Base-by-base conservation (phyloP, 2,329 filamentous ascomycete genomes). In the Venturia oleaginea region DNA sequence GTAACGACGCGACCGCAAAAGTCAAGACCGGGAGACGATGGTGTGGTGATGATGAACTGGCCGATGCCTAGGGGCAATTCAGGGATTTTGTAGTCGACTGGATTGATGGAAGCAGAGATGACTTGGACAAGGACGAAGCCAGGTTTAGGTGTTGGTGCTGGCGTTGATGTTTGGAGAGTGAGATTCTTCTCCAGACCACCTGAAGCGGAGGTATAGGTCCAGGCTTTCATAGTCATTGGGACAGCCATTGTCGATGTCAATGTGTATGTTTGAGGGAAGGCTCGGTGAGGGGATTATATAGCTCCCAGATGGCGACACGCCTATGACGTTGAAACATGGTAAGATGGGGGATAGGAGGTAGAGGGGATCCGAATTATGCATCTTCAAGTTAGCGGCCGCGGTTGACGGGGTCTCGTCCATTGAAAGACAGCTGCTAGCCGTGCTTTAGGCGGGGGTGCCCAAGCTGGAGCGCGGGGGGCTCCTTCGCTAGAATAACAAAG, bases 71-170 rank as follows among this genome's bases (percentile, higher is more conserved):
- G 15, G 15, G 62, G 62, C 30, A 79, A 77, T 65, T 88, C 85
- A 11, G 83, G 77, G 1, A 83, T 67, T 72, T 89, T 89, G 78
- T 85, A 83, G 77, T 89, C 87, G 34, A 82, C 82, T 0, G 85
- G 85, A 70, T 88, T 89, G 67, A 88, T 71, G 30, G 81, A 75
- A 32, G 79, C 77, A 65, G 79, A 76, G 65, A 81, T 73, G 8
- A 88, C 81, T 67, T 81, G 74, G 60, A 88, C 75, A 19, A 88
- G 78, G 55, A 86, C 70, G 66, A 72, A 74, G n/a, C 69, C 69
- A 65, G 67, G 75, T 54, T 72, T 72, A 19, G 70, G 67, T 6
- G 77, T 71, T 40, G 74, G 79, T 13, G 78, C 69, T 3, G 79
- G 72, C 4, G 79, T 76, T 13, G 73, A 69, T 1, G 75, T 68